Conservation (phyloP, 441 rosid genomes). For the Euphorbia neoarborescens region DNA sequence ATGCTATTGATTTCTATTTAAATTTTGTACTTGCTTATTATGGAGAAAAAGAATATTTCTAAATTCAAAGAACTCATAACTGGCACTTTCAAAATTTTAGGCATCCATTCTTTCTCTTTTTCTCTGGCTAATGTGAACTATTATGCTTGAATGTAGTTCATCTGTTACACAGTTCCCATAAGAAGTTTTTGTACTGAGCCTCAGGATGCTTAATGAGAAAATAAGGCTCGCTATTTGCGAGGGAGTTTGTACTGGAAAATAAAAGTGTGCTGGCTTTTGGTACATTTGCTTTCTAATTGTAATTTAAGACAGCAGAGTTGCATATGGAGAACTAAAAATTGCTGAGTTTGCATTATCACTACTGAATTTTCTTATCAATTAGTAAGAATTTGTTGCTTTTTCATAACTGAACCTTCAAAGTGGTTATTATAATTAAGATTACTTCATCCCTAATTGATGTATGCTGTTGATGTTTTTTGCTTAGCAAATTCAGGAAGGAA, state of each 20-base stretch:
- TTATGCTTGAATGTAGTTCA: background rate
- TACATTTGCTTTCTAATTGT: background rate
- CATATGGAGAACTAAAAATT: background rate
- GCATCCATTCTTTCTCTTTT: background rate
- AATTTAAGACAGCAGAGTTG: background rate
- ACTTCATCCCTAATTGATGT: background rate
- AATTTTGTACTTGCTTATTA: background rate
- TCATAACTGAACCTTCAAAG: background rate
- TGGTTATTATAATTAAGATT: background rate
- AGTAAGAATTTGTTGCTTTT: background rate
- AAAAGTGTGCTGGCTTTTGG: background rate
- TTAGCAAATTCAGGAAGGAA: background rate
- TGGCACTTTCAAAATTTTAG: background rate
- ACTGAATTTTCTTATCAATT: background rate
- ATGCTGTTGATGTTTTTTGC: background rate
- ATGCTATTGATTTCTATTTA: background rate
- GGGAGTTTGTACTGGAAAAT: background rate
- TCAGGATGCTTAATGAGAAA: background rate
- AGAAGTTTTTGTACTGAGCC: background rate
- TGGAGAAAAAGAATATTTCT: background rate
- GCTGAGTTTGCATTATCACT: background rate
- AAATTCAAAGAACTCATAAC: too few relatives aligned
- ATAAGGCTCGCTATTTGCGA: background rate
- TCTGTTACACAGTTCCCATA: background rate
- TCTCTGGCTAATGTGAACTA: background rate